Evolutionary conservation across 1,284 basidiomycete genomes (phyloP).

Genomic region (Ganoderma leucocontextum): DNA sequence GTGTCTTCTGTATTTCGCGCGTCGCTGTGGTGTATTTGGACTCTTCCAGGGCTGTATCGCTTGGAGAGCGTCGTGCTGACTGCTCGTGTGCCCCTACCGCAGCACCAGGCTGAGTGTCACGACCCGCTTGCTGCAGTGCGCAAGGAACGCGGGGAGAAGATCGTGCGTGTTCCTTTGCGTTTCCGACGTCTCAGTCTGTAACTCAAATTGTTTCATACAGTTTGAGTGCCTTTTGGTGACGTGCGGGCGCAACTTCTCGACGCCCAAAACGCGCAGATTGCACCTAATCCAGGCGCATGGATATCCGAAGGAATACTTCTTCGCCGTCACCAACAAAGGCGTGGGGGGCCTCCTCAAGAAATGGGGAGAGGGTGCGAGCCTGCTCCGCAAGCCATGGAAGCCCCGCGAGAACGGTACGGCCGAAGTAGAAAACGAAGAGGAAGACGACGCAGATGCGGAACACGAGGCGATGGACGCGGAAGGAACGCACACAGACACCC

Average conservation of each 20-base stretch:
- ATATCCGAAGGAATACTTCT: slow-evolving; percentile 90
- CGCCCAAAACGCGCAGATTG: slow-evolving; percentile 80
- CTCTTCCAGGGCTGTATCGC: neutral
- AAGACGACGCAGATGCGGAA: slow-evolving; percentile 32
- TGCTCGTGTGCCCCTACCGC: slow-evolving; percentile 16
- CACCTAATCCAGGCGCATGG: slow-evolving; percentile 85
- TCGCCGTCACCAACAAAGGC: slow-evolving; percentile 88
- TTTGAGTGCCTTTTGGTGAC: slow-evolving; percentile 82
- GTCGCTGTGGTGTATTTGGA: too few species aligned
- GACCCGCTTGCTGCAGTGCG: slow-evolving; percentile 80
- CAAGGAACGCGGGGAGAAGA: slow-evolving; percentile 87
- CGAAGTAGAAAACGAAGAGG: slow-evolving; percentile 41
- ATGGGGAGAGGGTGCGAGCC: slow-evolving; percentile 83
- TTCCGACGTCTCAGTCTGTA: neutral
- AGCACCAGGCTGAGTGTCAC: slow-evolving; percentile 91
- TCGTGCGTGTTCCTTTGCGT: slow-evolving; percentile 59
- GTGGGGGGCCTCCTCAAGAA: slow-evolving; percentile 76
- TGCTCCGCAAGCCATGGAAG: slow-evolving; percentile 78
- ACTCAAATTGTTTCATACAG: slow-evolving; percentile 49
- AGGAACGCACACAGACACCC: neutral
- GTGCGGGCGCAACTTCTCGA: slow-evolving; percentile 72
- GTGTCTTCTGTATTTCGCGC: too few species aligned
- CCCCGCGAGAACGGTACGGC: slow-evolving; percentile 42
- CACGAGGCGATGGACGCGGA: slow-evolving; percentile 6
- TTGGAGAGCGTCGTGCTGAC: neutral